These are phyloP conservation scores for Calonectria pteridis DNA, from an alignment of 2,329 filamentous ascomycete species.

Conservation along the genomic window DNA sequence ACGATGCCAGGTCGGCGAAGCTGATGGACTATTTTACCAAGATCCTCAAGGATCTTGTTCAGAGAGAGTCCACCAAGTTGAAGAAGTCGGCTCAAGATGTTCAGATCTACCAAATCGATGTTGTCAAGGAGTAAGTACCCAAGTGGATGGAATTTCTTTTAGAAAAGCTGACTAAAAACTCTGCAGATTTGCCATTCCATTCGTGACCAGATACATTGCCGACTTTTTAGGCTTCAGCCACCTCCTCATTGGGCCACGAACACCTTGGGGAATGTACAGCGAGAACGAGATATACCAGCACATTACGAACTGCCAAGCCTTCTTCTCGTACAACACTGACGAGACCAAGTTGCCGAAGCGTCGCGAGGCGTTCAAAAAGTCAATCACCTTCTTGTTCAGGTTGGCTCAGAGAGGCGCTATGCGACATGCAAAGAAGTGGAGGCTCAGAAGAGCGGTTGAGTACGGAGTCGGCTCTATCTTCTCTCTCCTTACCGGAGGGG, in stretches of 20 bases:
- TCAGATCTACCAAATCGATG: conserved; percentile 34
- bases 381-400: conserved; percentile 29
- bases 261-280: conserved; percentile 9
- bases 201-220: conserved; percentile 37
- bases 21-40: conserved; percentile 20
- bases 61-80: conserved; percentile 25
- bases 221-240: conserved; percentile 40
- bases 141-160: no score
- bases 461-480: background rate
- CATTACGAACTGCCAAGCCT: conserved; percentile 42
- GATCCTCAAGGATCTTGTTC: conserved; percentile 29
- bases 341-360: conserved; percentile 41
- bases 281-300: conserved; percentile 44
- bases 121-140: conserved; percentile 33
- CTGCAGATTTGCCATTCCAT: conserved; percentile 37
- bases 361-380: conserved; percentile 35
- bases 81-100: conserved; percentile 8
- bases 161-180: background rate
- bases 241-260: conserved; percentile 18
- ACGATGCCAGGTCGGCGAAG: background rate
- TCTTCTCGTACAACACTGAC: conserved; percentile 39
- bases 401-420: conserved; percentile 32
- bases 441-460: background rate
- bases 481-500: background rate
- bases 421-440: conserved; percentile 28